Base-by-base conservation (phyloP, 2,329 filamentous ascomycete species). In the Didymella sp. region DNA sequence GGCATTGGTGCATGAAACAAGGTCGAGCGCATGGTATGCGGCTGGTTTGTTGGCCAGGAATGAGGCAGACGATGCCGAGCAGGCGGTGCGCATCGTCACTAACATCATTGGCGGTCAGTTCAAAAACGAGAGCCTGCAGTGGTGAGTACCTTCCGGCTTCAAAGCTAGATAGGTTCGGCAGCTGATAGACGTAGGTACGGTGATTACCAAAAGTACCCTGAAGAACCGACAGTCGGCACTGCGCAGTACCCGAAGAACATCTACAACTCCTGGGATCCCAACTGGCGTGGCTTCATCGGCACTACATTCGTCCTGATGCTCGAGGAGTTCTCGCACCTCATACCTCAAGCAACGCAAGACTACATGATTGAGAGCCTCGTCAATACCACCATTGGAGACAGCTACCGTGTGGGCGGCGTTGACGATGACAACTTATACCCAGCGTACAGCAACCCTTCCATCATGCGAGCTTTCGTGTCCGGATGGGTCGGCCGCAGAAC, bases 221-320 rank as follows among this genome's bases (percentile, higher is more conserved):
- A 87, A 61, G 81, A 88, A 68, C 85, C 86, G 0, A 80, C 79
- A 2, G 81, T 87, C 4, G 85, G 84, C 17, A 81, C 78, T 2
- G 50, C 73, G 2, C 71, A 75, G 15, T 88, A 88, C 59, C 77
- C 79, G 1, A 70, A 78, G 0, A 66, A 71, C 4, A 84, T 84
- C 30, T 86, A 87, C 66, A 78, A 81, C 52, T 80, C 81, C 0
- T 88, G 84, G 82, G 86, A 88, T 61, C 85, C 85, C 1, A 88
- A 88, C 59, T 88, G 85, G 85, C 78, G 86, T 46, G 85, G 85
- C 0, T 88, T 88, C 54, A 78, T 88, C 30, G 84, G 84, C 12
- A 86, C 84, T 0, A 81, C 84, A 0, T 78, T 88, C 13, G 81
- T 88, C 24, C 74, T 87, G 37, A 81, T 81, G 24, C 76, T 86